These are phyloP conservation scores for Wickerhamiella brachini DNA, from an alignment of 805 yeast species.

Conservation along the genomic window DNA sequence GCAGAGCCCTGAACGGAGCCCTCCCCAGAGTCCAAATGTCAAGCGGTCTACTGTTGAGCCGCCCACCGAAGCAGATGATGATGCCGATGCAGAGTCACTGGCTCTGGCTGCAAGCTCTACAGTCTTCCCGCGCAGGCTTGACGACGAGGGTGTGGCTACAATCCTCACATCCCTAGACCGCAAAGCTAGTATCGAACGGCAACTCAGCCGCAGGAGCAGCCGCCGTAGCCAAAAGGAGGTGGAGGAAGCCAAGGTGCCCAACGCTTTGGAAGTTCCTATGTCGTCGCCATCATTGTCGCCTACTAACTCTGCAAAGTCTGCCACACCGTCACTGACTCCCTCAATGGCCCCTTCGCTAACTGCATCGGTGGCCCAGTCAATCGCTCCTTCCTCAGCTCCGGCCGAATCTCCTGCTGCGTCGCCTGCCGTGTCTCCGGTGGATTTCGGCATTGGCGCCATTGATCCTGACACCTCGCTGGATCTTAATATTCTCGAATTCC, in stretches of 20 bases:
- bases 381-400: neutral
- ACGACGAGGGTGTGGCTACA: slow-evolving; percentile 20
- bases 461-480: neutral
- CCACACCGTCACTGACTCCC: neutral
- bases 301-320: slow-evolving; percentile 1
- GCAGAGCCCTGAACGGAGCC: neutral
- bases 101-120: slow-evolving; percentile 21
- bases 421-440: neutral
- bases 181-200: slow-evolving; percentile 23
- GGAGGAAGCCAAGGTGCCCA: slow-evolving; percentile 20
- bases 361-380: neutral
- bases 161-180: slow-evolving; percentile 25
- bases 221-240: slow-evolving; percentile 4
- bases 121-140: slow-evolving; percentile 24
- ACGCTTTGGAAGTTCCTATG: slow-evolving; percentile 21
- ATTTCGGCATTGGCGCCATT: neutral
- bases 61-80: neutral
- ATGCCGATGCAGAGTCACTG: slow-evolving; percentile 6
- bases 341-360: neutral
- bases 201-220: slow-evolving; percentile 17
- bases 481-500: neutral
- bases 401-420: neutral
- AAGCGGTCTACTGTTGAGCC: neutral
- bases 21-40: neutral
- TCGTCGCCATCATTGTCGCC: slow-evolving; percentile 1